Evolutionary conservation across 1,139 yeast species (phyloP).

Genomic region (Kurtzmaniella quercitrusa): DNA sequence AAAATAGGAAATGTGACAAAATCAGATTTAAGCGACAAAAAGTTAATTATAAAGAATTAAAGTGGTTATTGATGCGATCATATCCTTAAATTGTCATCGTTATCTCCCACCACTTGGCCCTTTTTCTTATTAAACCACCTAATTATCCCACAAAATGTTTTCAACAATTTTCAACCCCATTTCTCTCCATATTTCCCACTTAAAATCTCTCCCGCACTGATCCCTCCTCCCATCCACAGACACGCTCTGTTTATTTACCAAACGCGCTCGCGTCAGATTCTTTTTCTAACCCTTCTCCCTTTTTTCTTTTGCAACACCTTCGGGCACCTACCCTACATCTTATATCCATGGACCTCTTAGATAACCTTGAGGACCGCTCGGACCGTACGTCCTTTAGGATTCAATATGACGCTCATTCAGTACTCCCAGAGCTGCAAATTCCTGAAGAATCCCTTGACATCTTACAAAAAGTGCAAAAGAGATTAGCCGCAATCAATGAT

Average conservation of each 20-base stretch:
- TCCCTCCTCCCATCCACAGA: too few species aligned
- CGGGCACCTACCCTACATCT: not conserved
- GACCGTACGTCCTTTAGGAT: conserved; percentile 10
- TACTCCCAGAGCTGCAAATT: not conserved
- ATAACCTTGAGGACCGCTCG: conserved; percentile 13
- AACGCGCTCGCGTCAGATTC: conserved; percentile 7
- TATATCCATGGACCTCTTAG: conserved; percentile 17
- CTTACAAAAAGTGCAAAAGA: not conserved
- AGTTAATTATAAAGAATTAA: too few species aligned
- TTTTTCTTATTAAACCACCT: too few species aligned
- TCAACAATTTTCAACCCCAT: too few species aligned
- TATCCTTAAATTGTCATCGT: too few species aligned
- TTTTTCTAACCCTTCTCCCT: conserved; percentile 5
- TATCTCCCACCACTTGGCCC: too few species aligned
- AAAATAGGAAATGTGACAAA: too few species aligned
- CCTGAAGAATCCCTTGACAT: not conserved
- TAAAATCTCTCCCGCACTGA: not conserved
- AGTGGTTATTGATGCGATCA: too few species aligned
- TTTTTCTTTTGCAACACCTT: not conserved
- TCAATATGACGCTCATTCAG: conserved; percentile 7
- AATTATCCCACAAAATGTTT: too few species aligned
- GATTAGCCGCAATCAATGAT: not conserved
- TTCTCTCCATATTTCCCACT: not conserved
- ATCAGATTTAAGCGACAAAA: too few species aligned
- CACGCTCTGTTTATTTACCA: conserved; percentile 1